Conservation (phyloP, 73 alveolate species). For the Paramecium octaurelia region DNA sequence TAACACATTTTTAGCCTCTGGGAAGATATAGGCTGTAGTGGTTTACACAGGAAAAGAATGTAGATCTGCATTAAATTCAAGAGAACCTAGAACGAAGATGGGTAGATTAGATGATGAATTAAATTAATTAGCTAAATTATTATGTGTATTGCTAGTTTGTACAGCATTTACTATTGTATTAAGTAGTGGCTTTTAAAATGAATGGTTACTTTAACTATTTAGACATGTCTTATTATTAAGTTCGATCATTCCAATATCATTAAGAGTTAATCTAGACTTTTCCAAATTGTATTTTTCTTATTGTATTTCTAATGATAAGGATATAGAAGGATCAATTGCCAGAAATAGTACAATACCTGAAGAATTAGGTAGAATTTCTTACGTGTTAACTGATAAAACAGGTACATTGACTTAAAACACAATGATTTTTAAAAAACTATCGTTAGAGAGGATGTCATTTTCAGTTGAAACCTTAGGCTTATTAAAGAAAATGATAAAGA, state of each 20-base stretch:
- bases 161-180: slow-evolving; percentile 74
- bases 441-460: slow-evolving; percentile 75
- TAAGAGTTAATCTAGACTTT: slow-evolving; percentile 88
- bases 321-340: slow-evolving; percentile 86
- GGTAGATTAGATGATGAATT: slow-evolving; percentile 84
- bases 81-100: slow-evolving; percentile 75
- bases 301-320: slow-evolving; percentile 72
- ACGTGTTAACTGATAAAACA: slow-evolving; percentile 85
- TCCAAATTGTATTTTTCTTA: slow-evolving; percentile 80
- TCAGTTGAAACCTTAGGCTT: slow-evolving; percentile 69
- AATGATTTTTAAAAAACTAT: slow-evolving; percentile 82
- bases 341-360: slow-evolving; percentile 91
- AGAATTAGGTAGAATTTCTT: slow-evolving; percentile 89
- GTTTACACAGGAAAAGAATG: slow-evolving; percentile 88
- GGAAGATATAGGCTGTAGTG: slow-evolving; percentile 75
- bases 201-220: slow-evolving; percentile 69
- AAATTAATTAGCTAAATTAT: slow-evolving; percentile 74
- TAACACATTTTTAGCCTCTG: slow-evolving; percentile 85
- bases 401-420: slow-evolving; percentile 93
- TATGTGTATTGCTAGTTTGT: slow-evolving; percentile 73
- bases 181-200: slow-evolving; percentile 71
- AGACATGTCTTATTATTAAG: slow-evolving; percentile 77
- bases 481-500: slow-evolving; percentile 68
- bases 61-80: slow-evolving; percentile 79
- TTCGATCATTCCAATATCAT: slow-evolving; percentile 85